These are phyloP conservation scores for Kodamaea suecica DNA, from an alignment of 1,139 yeast genomes.

Conservation along the genomic window DNA sequence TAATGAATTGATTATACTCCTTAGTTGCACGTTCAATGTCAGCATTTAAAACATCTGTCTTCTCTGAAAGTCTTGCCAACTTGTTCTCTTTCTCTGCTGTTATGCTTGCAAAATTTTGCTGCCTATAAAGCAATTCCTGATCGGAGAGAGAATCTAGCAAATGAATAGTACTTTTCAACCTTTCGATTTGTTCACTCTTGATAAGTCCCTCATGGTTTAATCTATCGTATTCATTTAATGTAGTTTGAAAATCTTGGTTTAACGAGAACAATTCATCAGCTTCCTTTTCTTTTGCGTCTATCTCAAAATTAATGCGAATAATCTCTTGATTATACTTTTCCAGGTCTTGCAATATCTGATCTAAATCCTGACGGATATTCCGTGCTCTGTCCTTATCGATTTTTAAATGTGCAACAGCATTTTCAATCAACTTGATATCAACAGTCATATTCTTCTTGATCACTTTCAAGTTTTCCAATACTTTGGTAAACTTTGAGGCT, in stretches of 20 bases:
- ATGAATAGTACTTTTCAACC: conserved; percentile 46
- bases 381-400: conserved; percentile 72
- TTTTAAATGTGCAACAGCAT: conserved; percentile 72
- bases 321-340: conserved; percentile 50
- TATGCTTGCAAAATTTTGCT: conserved; percentile 52
- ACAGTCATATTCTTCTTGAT: conserved; percentile 74
- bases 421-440: conserved; percentile 73
- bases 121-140: conserved; percentile 46
- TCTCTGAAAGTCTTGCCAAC: conserved; percentile 32
- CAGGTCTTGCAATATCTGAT: conserved; percentile 42
- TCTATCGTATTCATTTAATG: conserved; percentile 62
- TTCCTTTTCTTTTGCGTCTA: conserved; percentile 53
- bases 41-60: conserved; percentile 15
- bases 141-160: conserved; percentile 44
- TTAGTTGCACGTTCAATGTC: conserved; percentile 22
- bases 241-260: conserved; percentile 79
- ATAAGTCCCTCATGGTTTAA: conserved; percentile 46
- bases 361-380: conserved; percentile 50
- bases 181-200: conserved; percentile 45
- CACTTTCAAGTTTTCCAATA: conserved; percentile 71
- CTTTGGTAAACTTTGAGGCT: conserved; percentile 89
- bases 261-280: conserved; percentile 67
- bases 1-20: conserved; percentile 39
- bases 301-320: conserved; percentile 39
- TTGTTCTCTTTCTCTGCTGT: conserved; percentile 11